A percentile compares a stretch with the other conserved stretches of the same genome.
Conservation (phyloP, 2,329 filamentous ascomycete species). For the Cladosporium velox region DNA sequence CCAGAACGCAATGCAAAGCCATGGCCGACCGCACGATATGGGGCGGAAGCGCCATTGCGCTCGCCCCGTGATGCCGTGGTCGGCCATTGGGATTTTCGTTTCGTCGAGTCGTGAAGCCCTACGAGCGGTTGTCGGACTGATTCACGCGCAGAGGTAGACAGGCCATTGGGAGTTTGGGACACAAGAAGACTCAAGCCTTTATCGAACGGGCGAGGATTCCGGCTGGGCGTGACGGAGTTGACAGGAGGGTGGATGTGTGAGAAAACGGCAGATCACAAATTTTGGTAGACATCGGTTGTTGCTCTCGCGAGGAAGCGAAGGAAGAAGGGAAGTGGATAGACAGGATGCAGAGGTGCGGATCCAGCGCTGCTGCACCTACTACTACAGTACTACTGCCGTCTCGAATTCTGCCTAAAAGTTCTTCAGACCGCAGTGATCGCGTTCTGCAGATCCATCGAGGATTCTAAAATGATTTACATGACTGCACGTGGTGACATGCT, state of each 20-base stretch:
- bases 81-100: background rate
- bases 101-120: background rate
- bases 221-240: background rate
- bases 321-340: background rate
- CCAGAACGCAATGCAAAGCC: background rate
- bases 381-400: background rate
- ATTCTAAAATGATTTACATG: background rate
- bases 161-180: background rate
- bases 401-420: background rate
- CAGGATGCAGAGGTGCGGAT: background rate
- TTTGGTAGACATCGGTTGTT: background rate
- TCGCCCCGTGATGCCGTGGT: background rate
- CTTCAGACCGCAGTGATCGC: background rate
- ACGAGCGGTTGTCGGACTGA: background rate
- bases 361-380: background rate
- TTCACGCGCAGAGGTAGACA: background rate
- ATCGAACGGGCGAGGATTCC: background rate
- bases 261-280: background rate
- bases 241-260: background rate
- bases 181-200: background rate
- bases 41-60: background rate
- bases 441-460: slow-evolving; percentile 5
- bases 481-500: background rate
- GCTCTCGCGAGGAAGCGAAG: background rate
- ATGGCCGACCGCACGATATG: background rate